A percentile compares a stretch with the other conserved stretches of the same genome.
Evolutionary conservation across 2,329 filamentous ascomycete species (phyloP).

Genomic region (Ophiocordyceps sinensis): DNA sequence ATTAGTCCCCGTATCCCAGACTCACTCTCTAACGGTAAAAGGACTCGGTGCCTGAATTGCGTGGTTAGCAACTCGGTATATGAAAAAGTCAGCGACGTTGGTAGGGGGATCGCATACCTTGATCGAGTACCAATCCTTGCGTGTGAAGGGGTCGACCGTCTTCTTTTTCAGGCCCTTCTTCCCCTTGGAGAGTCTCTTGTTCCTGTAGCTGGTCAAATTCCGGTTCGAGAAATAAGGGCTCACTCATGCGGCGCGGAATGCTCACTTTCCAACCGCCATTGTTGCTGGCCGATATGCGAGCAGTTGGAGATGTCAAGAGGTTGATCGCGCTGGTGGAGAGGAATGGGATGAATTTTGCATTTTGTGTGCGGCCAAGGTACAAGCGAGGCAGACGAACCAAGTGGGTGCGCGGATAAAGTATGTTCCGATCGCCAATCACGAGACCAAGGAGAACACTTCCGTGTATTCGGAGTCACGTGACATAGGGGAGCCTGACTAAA

Average conservation of each 20-base stretch:
- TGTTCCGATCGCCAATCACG: too few relatives aligned
- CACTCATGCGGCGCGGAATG: conserved; percentile 5
- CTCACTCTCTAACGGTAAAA: conserved; percentile 95
- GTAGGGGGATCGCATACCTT: conserved; percentile 45
- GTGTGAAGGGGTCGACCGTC: conserved; percentile 90
- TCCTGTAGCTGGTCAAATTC: conserved; percentile 39
- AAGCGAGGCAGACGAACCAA: conserved; percentile 14
- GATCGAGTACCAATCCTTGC: conserved; percentile 98
- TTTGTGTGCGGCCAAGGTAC: conserved; percentile 25
- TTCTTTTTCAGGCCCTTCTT: conserved; percentile 99
- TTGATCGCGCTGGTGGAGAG: conserved; percentile 20
- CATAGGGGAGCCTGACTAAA: too few relatives aligned
- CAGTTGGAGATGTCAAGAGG: conserved; percentile 26
- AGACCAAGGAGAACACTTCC: too few relatives aligned
- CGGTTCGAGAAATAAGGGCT: background rate
- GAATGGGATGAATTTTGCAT: conserved; percentile 25
- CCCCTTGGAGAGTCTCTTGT: conserved; percentile 99
- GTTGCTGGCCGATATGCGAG: conserved; percentile 35
- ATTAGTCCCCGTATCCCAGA: conserved; percentile 7
- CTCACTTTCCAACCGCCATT: conserved; percentile 49
- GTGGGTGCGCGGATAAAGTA: too few relatives aligned
- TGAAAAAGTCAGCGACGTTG: background rate
- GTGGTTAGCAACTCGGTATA: conserved; percentile 4
- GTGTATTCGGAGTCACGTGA: too few relatives aligned
- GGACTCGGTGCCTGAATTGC: conserved; percentile 66